Percentiles rank a stretch among this genome's conserved stretches.
Conservation (phyloP, 306 rosid genomes). For the Prunus salicina region DNA sequence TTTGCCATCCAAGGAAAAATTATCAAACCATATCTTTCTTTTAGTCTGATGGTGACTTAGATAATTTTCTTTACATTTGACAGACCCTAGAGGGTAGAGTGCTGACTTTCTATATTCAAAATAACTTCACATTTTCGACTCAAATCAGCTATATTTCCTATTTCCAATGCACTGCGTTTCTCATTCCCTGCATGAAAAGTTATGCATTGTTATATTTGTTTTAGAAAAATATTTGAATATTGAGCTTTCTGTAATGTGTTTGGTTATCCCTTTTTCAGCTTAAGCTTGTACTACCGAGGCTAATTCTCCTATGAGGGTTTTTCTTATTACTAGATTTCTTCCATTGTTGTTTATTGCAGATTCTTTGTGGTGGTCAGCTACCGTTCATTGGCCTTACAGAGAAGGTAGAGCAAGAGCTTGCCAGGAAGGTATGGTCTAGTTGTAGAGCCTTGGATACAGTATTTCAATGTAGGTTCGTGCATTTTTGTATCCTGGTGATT, state of each 20-base stretch:
- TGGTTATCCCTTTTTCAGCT: background rate
- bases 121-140: no score
- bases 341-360: constrained; percentile 37
- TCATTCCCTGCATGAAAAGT: background rate
- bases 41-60: no score
- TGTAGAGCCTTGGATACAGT: constrained; percentile 18
- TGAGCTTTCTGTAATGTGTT: background rate
- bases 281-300: constrained; percentile 5
- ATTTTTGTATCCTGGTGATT: constrained; percentile 15
- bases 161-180: background rate
- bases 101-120: no score
- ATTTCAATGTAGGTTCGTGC: constrained; percentile 16
- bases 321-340: background rate
- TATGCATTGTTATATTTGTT: background rate
- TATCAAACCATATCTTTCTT: background rate
- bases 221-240: background rate
- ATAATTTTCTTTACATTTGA: no score
- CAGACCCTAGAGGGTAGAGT: no score
- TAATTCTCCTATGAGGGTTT: background rate
- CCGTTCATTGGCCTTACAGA: constrained; percentile 89
- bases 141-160: background rate
- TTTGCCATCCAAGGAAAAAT: background rate
- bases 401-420: constrained; percentile 97
- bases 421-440: constrained; percentile 71
- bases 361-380: constrained; percentile 82